Evolutionary conservation across 2,329 filamentous ascomycete genomes (phyloP).

Genomic region (Leptographium wingfieldii): DNA sequence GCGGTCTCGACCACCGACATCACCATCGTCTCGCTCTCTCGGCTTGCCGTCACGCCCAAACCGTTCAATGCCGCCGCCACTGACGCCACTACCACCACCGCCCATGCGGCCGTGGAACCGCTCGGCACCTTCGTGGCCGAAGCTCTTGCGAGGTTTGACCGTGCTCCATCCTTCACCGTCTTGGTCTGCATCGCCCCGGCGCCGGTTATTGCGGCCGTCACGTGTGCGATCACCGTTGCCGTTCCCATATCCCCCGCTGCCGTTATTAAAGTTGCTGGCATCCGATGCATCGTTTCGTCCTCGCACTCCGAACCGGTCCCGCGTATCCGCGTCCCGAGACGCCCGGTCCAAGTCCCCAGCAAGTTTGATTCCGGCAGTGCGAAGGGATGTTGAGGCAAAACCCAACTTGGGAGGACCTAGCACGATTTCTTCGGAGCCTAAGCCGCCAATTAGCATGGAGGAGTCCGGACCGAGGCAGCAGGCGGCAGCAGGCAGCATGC

Average conservation of each 20-base stretch:
- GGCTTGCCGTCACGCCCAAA: constrained; percentile 43
- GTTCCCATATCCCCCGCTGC: constrained; percentile 32
- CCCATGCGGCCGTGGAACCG: constrained; percentile 54
- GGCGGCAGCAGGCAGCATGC: constrained; percentile 1
- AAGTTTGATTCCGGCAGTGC: constrained; percentile 26
- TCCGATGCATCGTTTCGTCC: constrained; percentile 19
- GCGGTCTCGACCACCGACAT: constrained; percentile 19
- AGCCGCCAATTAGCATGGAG: neutral
- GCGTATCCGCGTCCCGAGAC: constrained; percentile 35
- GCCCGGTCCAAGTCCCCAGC: constrained; percentile 41
- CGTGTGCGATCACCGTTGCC: constrained; percentile 31
- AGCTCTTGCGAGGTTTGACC: constrained; percentile 61
- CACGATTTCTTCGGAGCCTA: constrained; percentile 69
- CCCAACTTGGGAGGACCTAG: constrained; percentile 73
- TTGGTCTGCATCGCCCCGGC: constrained; percentile 41
- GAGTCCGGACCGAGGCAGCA: neutral
- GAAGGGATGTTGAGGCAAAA: constrained; percentile 60
- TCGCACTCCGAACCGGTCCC: constrained; percentile 50
- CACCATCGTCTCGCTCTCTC: constrained; percentile 33
- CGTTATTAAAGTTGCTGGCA: constrained; percentile 26
- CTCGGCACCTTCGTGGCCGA: constrained; percentile 59
- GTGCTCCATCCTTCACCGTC: constrained; percentile 64
- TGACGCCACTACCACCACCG: constrained; percentile 24
- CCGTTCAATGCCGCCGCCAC: constrained; percentile 30
- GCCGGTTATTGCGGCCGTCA: constrained; percentile 36